Conservation (phyloP, 2,329 filamentous ascomycete genomes). For the Phaeophleospora eucalypticola region DNA sequence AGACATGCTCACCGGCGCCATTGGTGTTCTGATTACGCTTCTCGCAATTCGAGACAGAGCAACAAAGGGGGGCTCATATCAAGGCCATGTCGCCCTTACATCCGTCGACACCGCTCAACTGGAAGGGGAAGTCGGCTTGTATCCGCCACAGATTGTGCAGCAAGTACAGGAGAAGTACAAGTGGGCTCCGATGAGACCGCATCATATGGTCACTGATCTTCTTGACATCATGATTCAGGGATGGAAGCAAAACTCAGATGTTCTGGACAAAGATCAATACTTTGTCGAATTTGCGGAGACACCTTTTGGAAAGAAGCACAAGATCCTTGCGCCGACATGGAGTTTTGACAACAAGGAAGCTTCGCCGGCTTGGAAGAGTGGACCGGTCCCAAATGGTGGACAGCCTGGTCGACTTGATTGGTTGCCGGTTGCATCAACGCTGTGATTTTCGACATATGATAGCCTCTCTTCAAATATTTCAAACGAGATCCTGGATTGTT, state of each 20-base stretch:
- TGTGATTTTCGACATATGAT: too few relatives aligned
- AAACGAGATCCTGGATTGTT: too few relatives aligned
- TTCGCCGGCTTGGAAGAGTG: constrained; percentile 12
- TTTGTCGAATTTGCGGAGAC: constrained; percentile 22
- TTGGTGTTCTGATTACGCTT: constrained; percentile 27
- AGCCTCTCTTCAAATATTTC: too few relatives aligned
- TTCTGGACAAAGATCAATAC: constrained; percentile 20
- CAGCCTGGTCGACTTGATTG: neutral
- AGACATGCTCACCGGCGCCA: constrained; percentile 20
- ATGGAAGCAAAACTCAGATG: constrained; percentile 26
- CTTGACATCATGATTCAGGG: constrained; percentile 27
- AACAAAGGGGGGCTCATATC: constrained; percentile 20
- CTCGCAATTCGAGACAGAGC: constrained; percentile 33
- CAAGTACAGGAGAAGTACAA: constrained; percentile 28
- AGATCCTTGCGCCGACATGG: constrained; percentile 27
- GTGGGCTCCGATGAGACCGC: constrained; percentile 27
- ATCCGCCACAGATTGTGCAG: constrained; percentile 24
- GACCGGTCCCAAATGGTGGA: constrained; percentile 19
- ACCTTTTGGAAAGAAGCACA: constrained; percentile 24
- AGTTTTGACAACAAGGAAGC: constrained; percentile 17
- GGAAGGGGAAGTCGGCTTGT: constrained; percentile 34
- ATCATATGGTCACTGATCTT: constrained; percentile 31
- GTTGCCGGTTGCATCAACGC: neutral
- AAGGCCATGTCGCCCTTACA: constrained; percentile 34
- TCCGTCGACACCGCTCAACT: constrained; percentile 33